Evolutionary conservation across 2,329 filamentous ascomycete genomes (phyloP).

Genomic region (Pyrenophora teres): DNA sequence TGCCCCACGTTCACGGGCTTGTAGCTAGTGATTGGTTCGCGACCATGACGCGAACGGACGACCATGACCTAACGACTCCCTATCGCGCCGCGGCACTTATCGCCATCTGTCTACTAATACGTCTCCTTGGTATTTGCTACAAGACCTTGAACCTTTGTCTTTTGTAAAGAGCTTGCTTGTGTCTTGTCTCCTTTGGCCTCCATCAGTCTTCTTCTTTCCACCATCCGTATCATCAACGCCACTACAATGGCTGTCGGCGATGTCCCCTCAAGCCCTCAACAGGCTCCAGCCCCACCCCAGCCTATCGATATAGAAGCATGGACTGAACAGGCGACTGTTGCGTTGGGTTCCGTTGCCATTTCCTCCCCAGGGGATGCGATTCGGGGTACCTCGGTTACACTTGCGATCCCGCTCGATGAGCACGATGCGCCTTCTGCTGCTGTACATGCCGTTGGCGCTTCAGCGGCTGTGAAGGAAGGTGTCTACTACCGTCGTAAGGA

Average conservation of each 20-base stretch:
- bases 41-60: constrained; percentile 25
- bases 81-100: constrained; percentile 24
- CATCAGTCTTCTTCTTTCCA: not conserved
- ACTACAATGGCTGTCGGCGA: constrained; percentile 44
- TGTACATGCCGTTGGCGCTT: constrained; percentile 33
- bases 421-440: constrained; percentile 42
- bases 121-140: constrained; percentile 1
- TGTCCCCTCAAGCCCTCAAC: constrained; percentile 28
- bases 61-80: constrained; percentile 26
- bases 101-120: constrained; percentile 20
- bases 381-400: constrained; percentile 63
- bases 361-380: constrained; percentile 34
- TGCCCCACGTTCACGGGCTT: constrained; percentile 26
- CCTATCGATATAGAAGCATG: constrained; percentile 54
- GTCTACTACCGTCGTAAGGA: constrained; percentile 58
- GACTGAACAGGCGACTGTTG: constrained; percentile 54
- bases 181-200: not conserved
- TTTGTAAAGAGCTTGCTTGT: not conserved
- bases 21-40: constrained; percentile 28
- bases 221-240: constrained; percentile 9
- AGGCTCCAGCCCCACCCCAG: constrained; percentile 24
- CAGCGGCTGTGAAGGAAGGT: constrained; percentile 50
- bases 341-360: constrained; percentile 49
- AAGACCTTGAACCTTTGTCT: not conserved
- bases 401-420: constrained; percentile 77